Conservation (phyloP, 306 rosid genomes). For the Abrus pulchellus region DNA sequence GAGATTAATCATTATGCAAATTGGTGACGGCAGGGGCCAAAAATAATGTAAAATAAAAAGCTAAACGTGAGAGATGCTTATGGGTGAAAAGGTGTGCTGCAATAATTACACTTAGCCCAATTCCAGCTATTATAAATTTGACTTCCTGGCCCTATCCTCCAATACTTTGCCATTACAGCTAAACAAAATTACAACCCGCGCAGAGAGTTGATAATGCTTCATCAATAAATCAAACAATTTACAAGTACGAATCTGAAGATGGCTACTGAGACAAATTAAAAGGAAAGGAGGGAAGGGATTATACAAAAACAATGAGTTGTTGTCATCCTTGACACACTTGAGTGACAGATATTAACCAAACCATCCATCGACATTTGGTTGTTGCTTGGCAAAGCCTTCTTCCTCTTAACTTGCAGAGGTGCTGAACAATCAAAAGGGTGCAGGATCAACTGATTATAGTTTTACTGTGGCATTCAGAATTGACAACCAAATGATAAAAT, state of each 20-base stretch:
- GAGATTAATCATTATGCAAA: conserved; percentile 3
- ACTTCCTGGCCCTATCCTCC: conserved; percentile 49
- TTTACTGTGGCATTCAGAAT: conserved; percentile 43
- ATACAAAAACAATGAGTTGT: conserved; percentile 70
- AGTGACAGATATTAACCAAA: conserved; percentile 47
- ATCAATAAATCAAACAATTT: conserved; percentile 69
- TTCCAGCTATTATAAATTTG: conserved; percentile 39
- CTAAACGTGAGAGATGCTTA: neutral
- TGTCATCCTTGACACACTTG: conserved; percentile 59
- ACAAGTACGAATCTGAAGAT: conserved; percentile 60
- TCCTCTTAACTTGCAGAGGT: conserved; percentile 50
- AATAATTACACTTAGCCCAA: neutral
- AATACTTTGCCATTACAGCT: conserved; percentile 47
- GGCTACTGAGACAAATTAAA: conserved; percentile 46
- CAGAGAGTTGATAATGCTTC: conserved; percentile 54
- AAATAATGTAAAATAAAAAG: conserved; percentile 1
- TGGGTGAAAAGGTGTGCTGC: neutral
- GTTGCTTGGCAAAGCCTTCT: conserved; percentile 52
- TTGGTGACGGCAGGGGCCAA: neutral
- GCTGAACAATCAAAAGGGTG: conserved; percentile 49
- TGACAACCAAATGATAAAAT: conserved; percentile 23
- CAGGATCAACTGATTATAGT: conserved; percentile 35
- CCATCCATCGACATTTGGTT: conserved; percentile 45
- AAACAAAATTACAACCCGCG: conserved; percentile 60
- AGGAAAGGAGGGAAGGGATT: conserved; percentile 53